A percentile compares a stretch with the other conserved stretches of the same genome.
These are phyloP conservation scores for Penicillium sp. DNA, from an alignment of 2,329 filamentous ascomycete species.

Conservation along the genomic window DNA sequence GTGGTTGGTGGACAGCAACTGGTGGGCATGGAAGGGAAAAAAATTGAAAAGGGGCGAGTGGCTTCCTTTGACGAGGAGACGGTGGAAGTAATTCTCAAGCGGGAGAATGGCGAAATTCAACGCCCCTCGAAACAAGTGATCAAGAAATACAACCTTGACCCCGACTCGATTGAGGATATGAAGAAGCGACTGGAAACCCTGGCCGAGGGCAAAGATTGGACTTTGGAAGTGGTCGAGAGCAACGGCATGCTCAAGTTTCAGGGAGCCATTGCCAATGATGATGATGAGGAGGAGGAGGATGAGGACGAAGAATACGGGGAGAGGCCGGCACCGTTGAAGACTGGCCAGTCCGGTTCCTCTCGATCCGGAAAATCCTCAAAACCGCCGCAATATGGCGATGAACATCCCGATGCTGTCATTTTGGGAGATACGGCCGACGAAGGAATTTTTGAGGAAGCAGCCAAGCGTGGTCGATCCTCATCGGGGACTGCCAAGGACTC, in stretches of 20 bases:
- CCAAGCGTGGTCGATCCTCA: conserved; percentile 13
- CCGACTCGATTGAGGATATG: conserved; percentile 62
- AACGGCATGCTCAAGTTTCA: conserved; percentile 61
- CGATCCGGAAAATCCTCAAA: too few species aligned
- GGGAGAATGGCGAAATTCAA: conserved; percentile 57
- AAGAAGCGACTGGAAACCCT: conserved; percentile 61
- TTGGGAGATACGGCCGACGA: conserved; percentile 14
- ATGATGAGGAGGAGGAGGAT: conserved; percentile 41
- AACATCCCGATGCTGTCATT: conserved; percentile 8
- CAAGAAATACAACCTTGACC: conserved; percentile 60
- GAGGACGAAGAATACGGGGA: background rate
- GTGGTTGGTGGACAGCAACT: conserved; percentile 53
- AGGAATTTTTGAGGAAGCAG: conserved; percentile 16
- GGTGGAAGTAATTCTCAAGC: conserved; percentile 46
- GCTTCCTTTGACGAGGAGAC: conserved; percentile 47
- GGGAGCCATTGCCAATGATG: conserved; percentile 60
- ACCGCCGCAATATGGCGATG: background rate
- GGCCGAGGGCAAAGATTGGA: conserved; percentile 69
- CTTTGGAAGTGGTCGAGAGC: conserved; percentile 69
- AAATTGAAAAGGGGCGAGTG: conserved; percentile 54
- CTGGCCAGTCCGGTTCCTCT: too few species aligned
- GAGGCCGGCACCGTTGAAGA: too few species aligned
- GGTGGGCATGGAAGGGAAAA: conserved; percentile 51
- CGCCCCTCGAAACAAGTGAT: conserved; percentile 62
- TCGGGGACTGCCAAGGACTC: conserved; percentile 6